Base-by-base conservation (phyloP, 495 filamentous ascomycete species). In the Arthonia radiata region DNA sequence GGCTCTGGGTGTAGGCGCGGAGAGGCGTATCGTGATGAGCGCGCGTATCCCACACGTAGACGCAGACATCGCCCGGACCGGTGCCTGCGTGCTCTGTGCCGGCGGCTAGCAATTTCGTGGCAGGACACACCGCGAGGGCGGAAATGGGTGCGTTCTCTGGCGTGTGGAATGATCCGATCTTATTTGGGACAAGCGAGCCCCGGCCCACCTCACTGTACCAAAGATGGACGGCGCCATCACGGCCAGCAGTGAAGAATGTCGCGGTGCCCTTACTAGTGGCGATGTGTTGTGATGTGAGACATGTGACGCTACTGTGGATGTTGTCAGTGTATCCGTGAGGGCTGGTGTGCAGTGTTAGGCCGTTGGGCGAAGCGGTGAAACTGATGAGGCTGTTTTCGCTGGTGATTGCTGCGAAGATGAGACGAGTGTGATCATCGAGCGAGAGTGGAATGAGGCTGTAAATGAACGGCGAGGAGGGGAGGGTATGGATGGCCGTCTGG, bases 41-140 rank as follows among this genome's bases (percentile, higher is more conserved):
- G 24, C 14, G 21, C 15, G 37, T 41, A 39, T 48, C 78, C 79
- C 77, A 92, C 34, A 89, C 52, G 27, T 67, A 42, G 25, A 90
- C 67, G 24, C 65, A 57, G 10, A 75, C 73, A 42, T 76, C 64
- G 15, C 64, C 64, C 19, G 37, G 40, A 13, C 37, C 46, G 22
- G 48, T 39, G 13, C 78, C 65, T 9, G 57, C 60, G 15, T 86
- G 50, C 44, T 92, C 82, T 5, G 74, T 80, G 5, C 83, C 83
- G 15, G 67, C 72, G 16, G 66, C 76, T 8, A 90, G 43, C 7
- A 57, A 48, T 36, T 64, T 64, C 10, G 55, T 59, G 22, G 50
- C 47, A 26, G 50, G 49, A 15, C 58, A 61, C 43, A 62, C 68
- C 15, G 66, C 67, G 12, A 86, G 48, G 1, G 79, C 75, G n/a